Conservation (phyloP, 2,329 filamentous ascomycete species). For the Niveomyces coronatus region DNA sequence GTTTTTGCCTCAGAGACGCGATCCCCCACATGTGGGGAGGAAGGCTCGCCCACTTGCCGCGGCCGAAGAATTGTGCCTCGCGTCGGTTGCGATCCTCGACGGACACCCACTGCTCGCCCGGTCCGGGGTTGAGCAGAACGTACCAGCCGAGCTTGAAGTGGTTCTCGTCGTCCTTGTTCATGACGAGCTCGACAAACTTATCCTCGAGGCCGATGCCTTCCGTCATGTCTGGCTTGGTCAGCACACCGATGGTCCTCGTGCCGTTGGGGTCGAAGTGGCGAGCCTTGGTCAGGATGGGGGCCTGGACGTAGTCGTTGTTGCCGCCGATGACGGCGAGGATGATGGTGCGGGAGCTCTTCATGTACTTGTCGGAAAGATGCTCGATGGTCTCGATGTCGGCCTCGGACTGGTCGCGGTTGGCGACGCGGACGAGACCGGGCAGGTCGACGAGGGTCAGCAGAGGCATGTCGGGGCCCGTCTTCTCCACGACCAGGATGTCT, state of each 20-base stretch:
- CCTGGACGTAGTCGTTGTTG: conserved; percentile 45
- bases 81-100: conserved; percentile 29
- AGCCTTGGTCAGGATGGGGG: conserved; percentile 40
- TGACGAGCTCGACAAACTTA: conserved; percentile 43
- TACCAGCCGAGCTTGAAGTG: conserved; percentile 43
- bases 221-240: conserved; percentile 43
- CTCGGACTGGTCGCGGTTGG: conserved; percentile 41
- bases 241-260: conserved; percentile 38
- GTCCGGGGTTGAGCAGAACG: conserved; percentile 39
- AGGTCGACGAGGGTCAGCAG: conserved; percentile 52
- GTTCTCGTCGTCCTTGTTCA: conserved; percentile 39
- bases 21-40: conserved; percentile 39
- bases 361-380: conserved; percentile 40
- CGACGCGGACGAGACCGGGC: conserved; percentile 46
- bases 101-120: conserved; percentile 34
- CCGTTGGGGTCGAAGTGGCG: conserved; percentile 39
- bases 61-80: conserved; percentile 39
- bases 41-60: conserved; percentile 37
- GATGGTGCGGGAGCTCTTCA: conserved; percentile 45
- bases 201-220: conserved; percentile 42
- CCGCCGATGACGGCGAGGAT: conserved; percentile 46
- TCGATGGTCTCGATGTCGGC: conserved; percentile 44
- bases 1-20: conserved; percentile 34
- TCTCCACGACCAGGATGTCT: conserved; percentile 48
- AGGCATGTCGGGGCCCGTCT: conserved; percentile 47